Percentiles rank a stretch among this genome's conserved stretches.
phyloP scores from a whole-genome alignment of 202 grass and related monocot species.

The Bolboschoenoplectus hybrid region DNA sequence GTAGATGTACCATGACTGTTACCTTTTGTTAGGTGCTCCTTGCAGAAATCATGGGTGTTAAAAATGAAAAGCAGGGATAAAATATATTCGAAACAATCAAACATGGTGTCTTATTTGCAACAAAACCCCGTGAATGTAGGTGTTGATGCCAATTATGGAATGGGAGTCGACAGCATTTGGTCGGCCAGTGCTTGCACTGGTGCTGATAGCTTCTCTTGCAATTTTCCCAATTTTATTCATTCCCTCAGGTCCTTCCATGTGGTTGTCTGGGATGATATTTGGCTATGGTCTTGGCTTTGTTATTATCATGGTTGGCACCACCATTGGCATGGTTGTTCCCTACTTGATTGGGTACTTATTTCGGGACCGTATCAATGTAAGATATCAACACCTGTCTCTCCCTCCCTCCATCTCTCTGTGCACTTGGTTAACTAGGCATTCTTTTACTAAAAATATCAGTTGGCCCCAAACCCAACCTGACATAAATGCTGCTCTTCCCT shows the following conservation, averaged over 20 bases:
- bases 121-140: slow-evolving; percentile 42
- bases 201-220: slow-evolving; percentile 71
- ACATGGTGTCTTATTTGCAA: slow-evolving; percentile 17
- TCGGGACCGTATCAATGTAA: slow-evolving; percentile 70
- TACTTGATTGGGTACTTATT: slow-evolving; percentile 75
- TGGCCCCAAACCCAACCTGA: not conserved
- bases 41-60: not conserved
- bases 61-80: not conserved
- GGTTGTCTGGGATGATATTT: slow-evolving; percentile 87
- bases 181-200: slow-evolving; percentile 56
- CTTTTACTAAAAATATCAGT: not conserved
- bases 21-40: not conserved
- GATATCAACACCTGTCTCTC: not conserved
- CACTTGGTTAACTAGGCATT: not conserved
- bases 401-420: slow-evolving; percentile 8
- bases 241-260: slow-evolving; percentile 85
- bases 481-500: not conserved
- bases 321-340: slow-evolving; percentile 82
- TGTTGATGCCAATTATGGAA: slow-evolving; percentile 78
- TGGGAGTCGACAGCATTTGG: slow-evolving; percentile 93
- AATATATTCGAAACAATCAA: not conserved
- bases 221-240: slow-evolving; percentile 72
- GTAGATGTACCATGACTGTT: not conserved
- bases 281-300: slow-evolving; percentile 83
- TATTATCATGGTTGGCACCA: slow-evolving; percentile 80